Evolutionary conservation across 2,329 filamentous ascomycete species (phyloP).

Genomic region (Cercospora canescens): DNA sequence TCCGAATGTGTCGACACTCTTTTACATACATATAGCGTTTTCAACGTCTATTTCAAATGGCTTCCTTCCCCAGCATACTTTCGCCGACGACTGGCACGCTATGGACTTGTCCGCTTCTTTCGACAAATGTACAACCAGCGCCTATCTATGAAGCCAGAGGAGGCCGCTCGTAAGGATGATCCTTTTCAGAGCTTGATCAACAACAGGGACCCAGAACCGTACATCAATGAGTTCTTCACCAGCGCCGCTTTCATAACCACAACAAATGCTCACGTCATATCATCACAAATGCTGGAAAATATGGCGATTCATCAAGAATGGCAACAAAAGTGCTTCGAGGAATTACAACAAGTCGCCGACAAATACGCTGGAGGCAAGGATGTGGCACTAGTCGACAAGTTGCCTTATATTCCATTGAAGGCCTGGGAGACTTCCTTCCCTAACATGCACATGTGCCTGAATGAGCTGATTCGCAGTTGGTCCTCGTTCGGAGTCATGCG

Average conservation of each 20-base stretch:
- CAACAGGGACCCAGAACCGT: constrained; percentile 42
- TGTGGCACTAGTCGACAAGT: constrained; percentile 36
- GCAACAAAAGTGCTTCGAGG: constrained; percentile 45
- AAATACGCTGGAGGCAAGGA: constrained; percentile 40
- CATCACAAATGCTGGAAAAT: constrained; percentile 44
- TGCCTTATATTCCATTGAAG: constrained; percentile 49
- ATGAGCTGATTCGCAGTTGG: constrained; percentile 55
- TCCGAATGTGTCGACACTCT: constrained; percentile 51
- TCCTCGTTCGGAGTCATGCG: constrained; percentile 45
- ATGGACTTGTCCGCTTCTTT: constrained; percentile 50
- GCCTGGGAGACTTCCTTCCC: constrained; percentile 59
- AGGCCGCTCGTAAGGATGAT: constrained; percentile 47
- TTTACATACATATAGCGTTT: constrained; percentile 45
- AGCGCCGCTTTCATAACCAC: constrained; percentile 56
- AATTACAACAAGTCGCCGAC: constrained; percentile 48
- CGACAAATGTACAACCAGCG: constrained; percentile 49
- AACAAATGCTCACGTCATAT: constrained; percentile 55
- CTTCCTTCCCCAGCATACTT: constrained; percentile 48
- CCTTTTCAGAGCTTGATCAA: constrained; percentile 56
- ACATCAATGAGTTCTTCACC: constrained; percentile 48
- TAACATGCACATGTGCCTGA: constrained; percentile 51
- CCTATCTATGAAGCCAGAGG: constrained; percentile 24
- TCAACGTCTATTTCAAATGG: constrained; percentile 54
- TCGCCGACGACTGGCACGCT: constrained; percentile 46
- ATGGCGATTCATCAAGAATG: constrained; percentile 43